Evolutionary conservation across 202 grass and related monocot genomes (phyloP), one percentile per base, ranked within the genome.

Genomic region (Carex sylvatica): DNA sequence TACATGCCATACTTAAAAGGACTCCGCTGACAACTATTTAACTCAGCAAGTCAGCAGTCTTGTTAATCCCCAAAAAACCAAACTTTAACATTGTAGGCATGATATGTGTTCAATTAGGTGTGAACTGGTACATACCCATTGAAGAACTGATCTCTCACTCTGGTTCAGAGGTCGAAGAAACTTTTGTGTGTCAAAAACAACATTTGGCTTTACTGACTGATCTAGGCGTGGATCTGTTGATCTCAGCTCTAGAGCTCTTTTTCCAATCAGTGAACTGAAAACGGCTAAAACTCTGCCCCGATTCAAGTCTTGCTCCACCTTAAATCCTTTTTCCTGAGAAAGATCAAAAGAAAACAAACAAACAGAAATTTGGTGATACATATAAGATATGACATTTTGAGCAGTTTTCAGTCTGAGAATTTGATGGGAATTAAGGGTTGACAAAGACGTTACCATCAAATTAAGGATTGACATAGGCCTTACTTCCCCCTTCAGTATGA

Each of bases 301-400:
- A 80, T 93, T 89, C 82, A 98, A 88, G 92, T 98, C 85, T 78
- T 98, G 90, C 70, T 94, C 95, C 73, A 98, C 84, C 88, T 89
- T 92, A 80, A 90, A 88, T 70, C 91, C 90, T 83, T 98, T 98
- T 74, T 95, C 92, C 95, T 98, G 80, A 86, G 58, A 81, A 81
- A n/a, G 46, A 81, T 54, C n/a, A 84, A 31, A 86, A 66, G 61
- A 51, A 74, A 61, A 55, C 18, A 47, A 19, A 68, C 24, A 81
- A 19, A 65, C 61, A 80, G 33, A 82, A 87, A 86, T 59, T 71
- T 36, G 6, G 12, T 70, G 76, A 82, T 63, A 26, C 52, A 77
- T 28, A 56, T 56, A 4, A 58, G 52, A 31, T 55, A 58, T 54
- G 18, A 15, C 72, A 56, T 15, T 30, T 18, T 76, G 22, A 54